Conservation (phyloP, 768 basidiomycete genomes). For the Lactifluus echinatus region DNA sequence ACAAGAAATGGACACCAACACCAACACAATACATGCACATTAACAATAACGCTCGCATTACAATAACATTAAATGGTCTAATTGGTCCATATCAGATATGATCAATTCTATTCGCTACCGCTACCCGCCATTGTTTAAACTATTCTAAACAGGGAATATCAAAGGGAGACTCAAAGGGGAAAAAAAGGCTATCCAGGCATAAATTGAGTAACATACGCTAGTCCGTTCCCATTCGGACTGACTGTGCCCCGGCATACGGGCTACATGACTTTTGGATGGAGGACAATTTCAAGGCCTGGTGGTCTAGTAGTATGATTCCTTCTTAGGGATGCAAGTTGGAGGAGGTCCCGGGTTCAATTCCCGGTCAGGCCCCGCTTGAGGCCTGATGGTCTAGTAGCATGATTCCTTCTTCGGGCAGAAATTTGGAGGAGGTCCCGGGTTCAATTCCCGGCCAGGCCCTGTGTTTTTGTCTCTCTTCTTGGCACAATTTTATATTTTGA, state of each 20-base stretch:
- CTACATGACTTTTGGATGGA: not conserved
- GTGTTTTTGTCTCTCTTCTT: not conserved
- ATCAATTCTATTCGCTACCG: not conserved
- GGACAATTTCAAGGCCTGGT: slow-evolving; percentile 3
- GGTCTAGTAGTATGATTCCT: slow-evolving; percentile 21
- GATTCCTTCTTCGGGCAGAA: slow-evolving; percentile 20
- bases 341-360: slow-evolving; percentile 88
- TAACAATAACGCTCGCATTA: not conserved
- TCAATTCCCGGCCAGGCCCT: slow-evolving; percentile 79
- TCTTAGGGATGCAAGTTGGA: slow-evolving; percentile 34
- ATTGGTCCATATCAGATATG: too few relatives aligned
- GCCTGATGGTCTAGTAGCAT: slow-evolving; percentile 20
- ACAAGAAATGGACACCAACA: not conserved
- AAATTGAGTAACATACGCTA: too few relatives aligned
- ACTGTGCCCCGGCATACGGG: not conserved
- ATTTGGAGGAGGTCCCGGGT: slow-evolving; percentile 77
- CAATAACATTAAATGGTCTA: too few relatives aligned
- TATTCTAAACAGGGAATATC: not conserved
- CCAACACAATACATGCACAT: too few relatives aligned
- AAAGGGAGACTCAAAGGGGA: too few relatives aligned
- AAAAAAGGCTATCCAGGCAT: not conserved
- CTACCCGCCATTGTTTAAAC: too few relatives aligned
- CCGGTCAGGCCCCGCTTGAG: slow-evolving; percentile 54
- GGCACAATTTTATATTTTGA: not conserved
- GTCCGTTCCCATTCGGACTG: too few relatives aligned